These are phyloP conservation scores for Leptosphaerulina australis DNA, from an alignment of 2,329 filamentous ascomycete species.

Conservation along the genomic window DNA sequence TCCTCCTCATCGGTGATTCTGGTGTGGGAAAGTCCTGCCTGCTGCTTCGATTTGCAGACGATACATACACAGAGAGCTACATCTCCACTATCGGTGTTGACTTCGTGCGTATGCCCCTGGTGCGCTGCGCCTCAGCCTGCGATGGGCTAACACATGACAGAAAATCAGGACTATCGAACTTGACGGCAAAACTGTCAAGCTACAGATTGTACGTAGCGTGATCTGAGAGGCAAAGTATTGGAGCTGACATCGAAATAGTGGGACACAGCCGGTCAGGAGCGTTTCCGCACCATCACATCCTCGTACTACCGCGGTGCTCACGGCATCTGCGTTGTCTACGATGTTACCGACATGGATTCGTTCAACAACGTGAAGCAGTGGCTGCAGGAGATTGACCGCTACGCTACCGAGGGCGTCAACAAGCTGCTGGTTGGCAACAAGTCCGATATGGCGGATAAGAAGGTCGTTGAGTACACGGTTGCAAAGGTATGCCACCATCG, in stretches of 20 bases:
- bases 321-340: conserved; percentile 99
- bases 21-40: conserved; percentile 99
- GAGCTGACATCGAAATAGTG: conserved; percentile 65
- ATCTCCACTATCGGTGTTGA: conserved; percentile 99
- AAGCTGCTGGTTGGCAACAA: conserved; percentile 99
- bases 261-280: conserved; percentile 98
- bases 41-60: conserved; percentile 89
- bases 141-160: conserved; percentile 56
- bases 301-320: conserved; percentile 99
- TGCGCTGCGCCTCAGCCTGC: conserved; percentile 35
- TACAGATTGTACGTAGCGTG: conserved; percentile 74
- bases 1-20: conserved; percentile 99
- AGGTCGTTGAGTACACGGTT: conserved; percentile 99
- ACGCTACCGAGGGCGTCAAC: conserved; percentile 98
- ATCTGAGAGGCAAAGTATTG: background rate
- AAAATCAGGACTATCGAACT: conserved; percentile 99
- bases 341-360: conserved; percentile 99
- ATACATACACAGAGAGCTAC: conserved; percentile 98
- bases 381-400: conserved; percentile 99
- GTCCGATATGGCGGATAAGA: conserved; percentile 99
- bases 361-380: conserved; percentile 99
- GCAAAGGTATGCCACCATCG: conserved; percentile 75
- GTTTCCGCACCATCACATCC: conserved; percentile 99
- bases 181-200: conserved; percentile 99
- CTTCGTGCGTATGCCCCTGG: conserved; percentile 59